phyloP scores from a whole-genome alignment of 371 early-diverging fungal genomes.

The Mucor racemosus region DNA sequence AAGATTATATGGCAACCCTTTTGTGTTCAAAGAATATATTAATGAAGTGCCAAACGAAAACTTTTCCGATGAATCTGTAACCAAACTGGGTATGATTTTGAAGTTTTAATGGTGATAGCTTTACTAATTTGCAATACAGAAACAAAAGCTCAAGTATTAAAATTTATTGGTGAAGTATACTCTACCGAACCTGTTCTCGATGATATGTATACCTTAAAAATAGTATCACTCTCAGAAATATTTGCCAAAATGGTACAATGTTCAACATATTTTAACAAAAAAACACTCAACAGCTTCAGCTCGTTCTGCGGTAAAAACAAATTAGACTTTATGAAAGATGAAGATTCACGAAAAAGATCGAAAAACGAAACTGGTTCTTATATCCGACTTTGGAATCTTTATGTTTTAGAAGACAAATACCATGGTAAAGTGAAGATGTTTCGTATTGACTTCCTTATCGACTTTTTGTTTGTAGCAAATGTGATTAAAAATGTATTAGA shows the following conservation, averaged over 20 bases:
- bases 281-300: constrained; percentile 23
- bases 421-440: no score
- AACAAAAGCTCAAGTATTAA: constrained; percentile 25
- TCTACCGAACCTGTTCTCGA: constrained; percentile 19
- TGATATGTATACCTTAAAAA: constrained; percentile 19
- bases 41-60: constrained; percentile 13
- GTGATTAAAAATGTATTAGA: no score
- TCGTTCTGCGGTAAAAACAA: constrained; percentile 22
- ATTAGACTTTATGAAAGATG: constrained; percentile 11
- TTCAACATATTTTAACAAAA: constrained; percentile 23
- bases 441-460: no score
- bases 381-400: constrained; percentile 19
- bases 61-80: constrained; percentile 11
- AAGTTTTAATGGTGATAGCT: constrained; percentile 16
- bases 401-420: no score
- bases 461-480: no score
- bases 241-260: constrained; percentile 14
- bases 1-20: constrained; percentile 23
- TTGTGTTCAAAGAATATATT: constrained; percentile 23
- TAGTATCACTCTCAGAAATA: constrained; percentile 19
- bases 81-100: constrained; percentile 19
- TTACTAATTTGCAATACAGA: constrained; percentile 26
- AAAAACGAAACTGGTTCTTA: constrained; percentile 21
- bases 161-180: constrained; percentile 19
- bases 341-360: constrained; percentile 17